Evolutionary conservation across 2,329 filamentous ascomycete genomes (phyloP), one percentile per base, ranked within the genome.

Genomic region (Cyclaneusma minus): DNA sequence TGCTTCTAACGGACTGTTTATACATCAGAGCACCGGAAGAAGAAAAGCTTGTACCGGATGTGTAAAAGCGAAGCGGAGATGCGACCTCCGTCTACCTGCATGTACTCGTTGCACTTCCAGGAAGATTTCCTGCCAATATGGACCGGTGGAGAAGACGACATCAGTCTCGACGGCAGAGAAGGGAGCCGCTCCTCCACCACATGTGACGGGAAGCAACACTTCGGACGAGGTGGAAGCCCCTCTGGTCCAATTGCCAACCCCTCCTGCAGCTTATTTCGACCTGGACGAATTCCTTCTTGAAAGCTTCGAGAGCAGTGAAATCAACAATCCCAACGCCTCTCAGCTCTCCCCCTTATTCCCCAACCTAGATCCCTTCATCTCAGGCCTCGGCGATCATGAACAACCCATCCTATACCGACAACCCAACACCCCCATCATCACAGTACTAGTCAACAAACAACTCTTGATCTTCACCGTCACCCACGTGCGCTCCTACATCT

Each of bases 11-110:
- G n/a, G n/a, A n/a, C n/a, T 27, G 19, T 13, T 27, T 18, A 21
- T 25, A n/a, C 13, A 22, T 16, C 29, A 31, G 13, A 34, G 28
- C 18, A 16, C 28, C 9, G 34, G 25, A 14, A 23, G 33, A 13
- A 19, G 31, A 13, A 43, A 42, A 26, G 28, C 39, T 7, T 43
- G 39, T 26, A 16, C 20, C 3, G 29, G 21, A 6, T 41, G 39
- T 16, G 35, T 41, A 9, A 37, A 37, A 22, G 31, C 36, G 3
- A 43, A 43, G 32, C 19, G 38, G 23, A 34, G 38, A 32, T 42
- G 39, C 17, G 38, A 43, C 25, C 32, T 41, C 17, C 29, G 28
- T 9, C 19, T 39, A 7, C 41, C 39, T 4, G 9, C 7, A 7
- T 43, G 38, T 28, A 25, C 29, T 6, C 33, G 39, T 16, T 43